Conservation (phyloP, 805 yeast species). For the Teunomyces panamensis region DNA sequence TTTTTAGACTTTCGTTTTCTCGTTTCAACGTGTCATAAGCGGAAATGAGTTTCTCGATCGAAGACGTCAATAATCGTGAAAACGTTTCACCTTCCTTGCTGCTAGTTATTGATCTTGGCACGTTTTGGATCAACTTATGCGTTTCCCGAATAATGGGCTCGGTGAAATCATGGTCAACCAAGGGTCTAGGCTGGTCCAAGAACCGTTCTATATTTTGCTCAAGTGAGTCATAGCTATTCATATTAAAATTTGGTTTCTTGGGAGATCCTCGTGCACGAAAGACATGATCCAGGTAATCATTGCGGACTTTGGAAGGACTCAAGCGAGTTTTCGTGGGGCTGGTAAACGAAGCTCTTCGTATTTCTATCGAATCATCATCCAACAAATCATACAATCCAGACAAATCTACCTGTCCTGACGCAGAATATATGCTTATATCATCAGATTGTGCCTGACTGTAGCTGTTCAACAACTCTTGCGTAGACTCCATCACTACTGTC, state of each 20-base stretch:
- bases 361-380: conserved; percentile 18
- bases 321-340: conserved; percentile 9
- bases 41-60: conserved; percentile 25
- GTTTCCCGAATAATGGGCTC: conserved; percentile 27
- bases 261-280: conserved; percentile 9
- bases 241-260: neutral
- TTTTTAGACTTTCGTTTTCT: neutral
- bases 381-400: conserved; percentile 11
- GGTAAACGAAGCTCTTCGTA: conserved; percentile 9
- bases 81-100: conserved; percentile 26
- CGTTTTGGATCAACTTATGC: conserved; percentile 22
- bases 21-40: conserved; percentile 8
- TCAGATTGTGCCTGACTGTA: conserved; percentile 8
- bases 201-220: conserved; percentile 11
- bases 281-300: conserved; percentile 17
- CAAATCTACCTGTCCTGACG: conserved; percentile 5
- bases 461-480: conserved; percentile 12
- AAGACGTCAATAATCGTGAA: conserved; percentile 22
- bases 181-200: conserved; percentile 2
- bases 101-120: conserved; percentile 18
- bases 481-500: conserved; percentile 7
- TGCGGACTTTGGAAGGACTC: conserved; percentile 10
- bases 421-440: conserved; percentile 17
- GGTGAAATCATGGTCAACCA: conserved; percentile 12
- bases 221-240: conserved; percentile 6